These are phyloP conservation scores for Penicillium salamii DNA, from an alignment of 495 filamentous ascomycete genomes.

Conservation along the genomic window DNA sequence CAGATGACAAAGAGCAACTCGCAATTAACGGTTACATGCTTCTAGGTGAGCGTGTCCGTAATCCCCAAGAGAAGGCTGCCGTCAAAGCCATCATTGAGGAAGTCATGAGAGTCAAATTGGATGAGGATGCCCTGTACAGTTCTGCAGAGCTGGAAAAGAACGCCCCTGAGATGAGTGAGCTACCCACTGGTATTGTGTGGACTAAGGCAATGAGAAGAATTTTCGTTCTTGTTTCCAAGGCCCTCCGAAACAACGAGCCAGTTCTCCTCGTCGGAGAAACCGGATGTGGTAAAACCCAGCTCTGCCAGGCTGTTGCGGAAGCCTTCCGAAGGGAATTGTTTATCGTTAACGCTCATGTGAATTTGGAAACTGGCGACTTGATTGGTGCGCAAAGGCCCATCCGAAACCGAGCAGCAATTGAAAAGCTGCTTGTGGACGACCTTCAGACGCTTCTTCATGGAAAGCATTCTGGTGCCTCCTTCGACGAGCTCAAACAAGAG, in stretches of 20 bases:
- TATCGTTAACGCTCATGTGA: conserved; percentile 96
- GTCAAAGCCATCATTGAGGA: conserved; percentile 88
- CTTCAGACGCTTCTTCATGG: conserved; percentile 47
- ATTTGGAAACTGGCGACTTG: conserved; percentile 93
- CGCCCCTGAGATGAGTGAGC: conserved; percentile 36
- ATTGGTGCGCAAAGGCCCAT: conserved; percentile 94
- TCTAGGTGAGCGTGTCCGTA: conserved; percentile 89
- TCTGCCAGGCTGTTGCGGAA: conserved; percentile 88
- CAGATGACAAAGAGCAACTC: conserved; percentile 81
- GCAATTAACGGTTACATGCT: conserved; percentile 95
- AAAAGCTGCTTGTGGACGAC: conserved; percentile 62
- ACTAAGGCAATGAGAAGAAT: conserved; percentile 90
- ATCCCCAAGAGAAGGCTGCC: conserved; percentile 75
- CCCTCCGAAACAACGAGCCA: conserved; percentile 87
- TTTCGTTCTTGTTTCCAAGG: conserved; percentile 79
- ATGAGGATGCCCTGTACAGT: conserved; percentile 70
- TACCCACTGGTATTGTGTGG: conserved; percentile 72
- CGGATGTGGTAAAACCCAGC: conserved; percentile 94
- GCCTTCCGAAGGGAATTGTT: conserved; percentile 69
- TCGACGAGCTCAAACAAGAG: conserved; percentile 44
- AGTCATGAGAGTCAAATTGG: conserved; percentile 84
- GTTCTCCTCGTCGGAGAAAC: conserved; percentile 94
- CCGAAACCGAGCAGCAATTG: conserved; percentile 71
- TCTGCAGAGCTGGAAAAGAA: conserved; percentile 51
- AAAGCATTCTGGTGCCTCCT: conserved; percentile 25